Evolutionary conservation across 371 early-diverging fungal genomes (phyloP).

Genomic region (Syncephalastrum contaminatum): DNA sequence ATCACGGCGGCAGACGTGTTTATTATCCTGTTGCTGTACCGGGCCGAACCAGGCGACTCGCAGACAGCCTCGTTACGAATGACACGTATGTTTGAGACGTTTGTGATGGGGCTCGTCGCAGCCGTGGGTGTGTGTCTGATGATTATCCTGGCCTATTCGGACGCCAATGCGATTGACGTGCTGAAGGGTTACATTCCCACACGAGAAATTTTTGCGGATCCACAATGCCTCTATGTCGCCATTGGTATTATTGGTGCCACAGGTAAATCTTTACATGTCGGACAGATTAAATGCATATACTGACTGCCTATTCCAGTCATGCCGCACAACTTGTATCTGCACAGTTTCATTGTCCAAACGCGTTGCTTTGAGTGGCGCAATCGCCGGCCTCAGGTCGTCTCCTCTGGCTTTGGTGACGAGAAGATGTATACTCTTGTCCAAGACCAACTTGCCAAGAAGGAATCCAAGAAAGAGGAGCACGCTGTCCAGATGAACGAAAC

Average conservation of each 20-base stretch:
- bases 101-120: slow-evolving; percentile 68
- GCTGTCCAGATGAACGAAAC: not conserved
- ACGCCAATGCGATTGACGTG: slow-evolving; percentile 63
- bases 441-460: not conserved
- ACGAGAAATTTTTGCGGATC: slow-evolving; percentile 57
- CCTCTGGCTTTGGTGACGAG: not conserved
- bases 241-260: slow-evolving; percentile 87
- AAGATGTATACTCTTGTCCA: not conserved
- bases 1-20: slow-evolving; percentile 79
- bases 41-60: slow-evolving; percentile 40
- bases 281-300: not conserved
- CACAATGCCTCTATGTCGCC: slow-evolving; percentile 65
- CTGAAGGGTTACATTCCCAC: slow-evolving; percentile 69
- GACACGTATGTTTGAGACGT: slow-evolving; percentile 57
- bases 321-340: slow-evolving; percentile 81
- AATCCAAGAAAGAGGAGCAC: not conserved
- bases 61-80: slow-evolving; percentile 37
- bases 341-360: slow-evolving; percentile 69
- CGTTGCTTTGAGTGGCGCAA: slow-evolving; percentile 40
- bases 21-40: slow-evolving; percentile 67
- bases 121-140: slow-evolving; percentile 73
- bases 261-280: slow-evolving; percentile 27
- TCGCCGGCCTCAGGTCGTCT: slow-evolving; percentile 21
- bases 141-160: slow-evolving; percentile 55
- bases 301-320: slow-evolving; percentile 36